Conservation (phyloP, 257 asterid genomes). For the Solanum etuberosum region DNA sequence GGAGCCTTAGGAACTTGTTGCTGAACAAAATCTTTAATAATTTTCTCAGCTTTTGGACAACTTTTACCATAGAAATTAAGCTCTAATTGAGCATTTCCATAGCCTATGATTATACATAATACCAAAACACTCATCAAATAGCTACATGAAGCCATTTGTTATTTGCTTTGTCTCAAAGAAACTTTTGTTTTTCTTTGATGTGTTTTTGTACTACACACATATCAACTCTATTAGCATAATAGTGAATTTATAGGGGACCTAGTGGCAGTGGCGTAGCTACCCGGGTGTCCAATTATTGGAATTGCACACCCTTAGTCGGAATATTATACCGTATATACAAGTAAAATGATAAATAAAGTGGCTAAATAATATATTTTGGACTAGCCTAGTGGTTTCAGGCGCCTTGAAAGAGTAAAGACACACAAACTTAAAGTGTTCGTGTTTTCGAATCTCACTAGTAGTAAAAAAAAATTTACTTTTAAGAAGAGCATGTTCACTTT, state of each 20-base stretch:
- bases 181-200: background rate
- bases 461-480: too few species aligned
- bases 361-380: too few species aligned
- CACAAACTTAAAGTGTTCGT: too few species aligned
- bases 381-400: too few species aligned
- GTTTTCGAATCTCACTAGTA: too few species aligned
- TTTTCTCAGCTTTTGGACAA: constrained; percentile 57
- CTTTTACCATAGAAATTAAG: constrained; percentile 39
- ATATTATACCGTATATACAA: too few species aligned
- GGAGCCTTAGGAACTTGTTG: constrained; percentile 54
- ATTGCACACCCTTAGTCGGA: too few species aligned
- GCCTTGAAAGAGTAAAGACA: too few species aligned
- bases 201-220: background rate
- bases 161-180: background rate
- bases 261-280: too few species aligned
- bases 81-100: constrained; percentile 26
- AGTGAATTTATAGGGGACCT: background rate
- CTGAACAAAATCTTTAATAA: constrained; percentile 34
- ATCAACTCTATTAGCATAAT: background rate
- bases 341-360: too few species aligned
- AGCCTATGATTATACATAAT: constrained; percentile 2
- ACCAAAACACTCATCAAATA: constrained; percentile 1
- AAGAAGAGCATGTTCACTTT: too few species aligned
- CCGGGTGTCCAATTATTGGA: too few species aligned
- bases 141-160: constrained; percentile 4